Conservation (phyloP, 2,329 filamentous ascomycete species). For the Neofusicoccum cordaticola region DNA sequence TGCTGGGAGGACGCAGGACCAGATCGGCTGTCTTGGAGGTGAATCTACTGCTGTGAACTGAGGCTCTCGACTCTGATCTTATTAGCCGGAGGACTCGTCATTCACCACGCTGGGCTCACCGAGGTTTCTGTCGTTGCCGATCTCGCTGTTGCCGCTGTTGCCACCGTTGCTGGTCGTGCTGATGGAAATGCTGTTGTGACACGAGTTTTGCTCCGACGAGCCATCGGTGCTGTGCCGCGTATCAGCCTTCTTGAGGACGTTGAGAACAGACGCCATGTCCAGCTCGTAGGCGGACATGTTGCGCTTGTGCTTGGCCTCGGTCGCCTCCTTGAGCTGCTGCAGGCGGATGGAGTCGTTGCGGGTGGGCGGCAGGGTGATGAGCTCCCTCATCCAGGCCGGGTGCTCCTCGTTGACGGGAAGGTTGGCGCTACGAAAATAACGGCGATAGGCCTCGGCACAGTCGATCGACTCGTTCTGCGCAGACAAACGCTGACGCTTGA, state of each 20-base stretch:
- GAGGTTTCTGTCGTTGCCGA: conserved; percentile 13
- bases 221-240: conserved; percentile 12
- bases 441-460: conserved; percentile 14
- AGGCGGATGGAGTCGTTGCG: conserved; percentile 9
- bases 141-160: conserved; percentile 1
- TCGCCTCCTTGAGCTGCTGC: conserved; percentile 3
- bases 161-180: conserved; percentile 1
- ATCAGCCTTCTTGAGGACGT: conserved; percentile 17
- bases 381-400: conserved; percentile 16
- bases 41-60: neutral
- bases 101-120: conserved; percentile 13
- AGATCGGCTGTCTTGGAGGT: neutral
- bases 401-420: conserved; percentile 16
- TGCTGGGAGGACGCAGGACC: conserved; percentile 11
- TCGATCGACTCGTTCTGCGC: conserved; percentile 4
- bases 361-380: conserved; percentile 16
- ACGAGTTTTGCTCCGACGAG: conserved; percentile 12
- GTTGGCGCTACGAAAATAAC: conserved; percentile 16
- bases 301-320: conserved; percentile 11
- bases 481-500: conserved; percentile 15
- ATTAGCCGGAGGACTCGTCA: conserved; percentile 17
- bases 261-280: conserved; percentile 17
- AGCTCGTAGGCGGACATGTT: conserved; percentile 16
- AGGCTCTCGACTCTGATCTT: conserved; percentile 15
- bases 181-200: conserved; percentile 12